Evolutionary conservation across 345 rosid genomes (phyloP).

Genomic region (Pseudoturritis turrita): DNA sequence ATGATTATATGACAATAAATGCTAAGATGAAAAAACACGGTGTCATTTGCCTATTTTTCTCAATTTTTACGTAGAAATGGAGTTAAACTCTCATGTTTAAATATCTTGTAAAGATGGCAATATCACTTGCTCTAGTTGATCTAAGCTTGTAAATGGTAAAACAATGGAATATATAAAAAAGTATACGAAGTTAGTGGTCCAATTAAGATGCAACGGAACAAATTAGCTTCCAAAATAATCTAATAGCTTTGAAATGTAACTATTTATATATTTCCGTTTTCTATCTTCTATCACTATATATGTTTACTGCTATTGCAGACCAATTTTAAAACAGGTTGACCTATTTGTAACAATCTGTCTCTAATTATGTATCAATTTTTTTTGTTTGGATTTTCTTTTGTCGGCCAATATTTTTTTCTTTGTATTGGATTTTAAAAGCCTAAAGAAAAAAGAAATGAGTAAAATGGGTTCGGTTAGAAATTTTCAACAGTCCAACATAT

Average conservation of each 20-base stretch:
- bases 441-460: background rate
- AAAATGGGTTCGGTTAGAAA: background rate
- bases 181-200: background rate
- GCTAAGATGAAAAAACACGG: background rate
- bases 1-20: background rate
- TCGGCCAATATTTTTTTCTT: background rate
- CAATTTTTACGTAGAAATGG: too few species aligned
- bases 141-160: too few species aligned
- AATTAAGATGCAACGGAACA: background rate
- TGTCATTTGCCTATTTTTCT: too few species aligned
- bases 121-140: too few species aligned
- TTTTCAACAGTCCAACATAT: conserved; percentile 10
- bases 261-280: background rate
- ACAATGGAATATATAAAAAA: background rate
- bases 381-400: background rate
- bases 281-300: background rate
- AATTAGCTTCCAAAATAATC: background rate
- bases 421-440: background rate
- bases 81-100: too few species aligned
- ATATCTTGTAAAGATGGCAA: too few species aligned
- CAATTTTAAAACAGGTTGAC: background rate
- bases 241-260: background rate
- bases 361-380: background rate
- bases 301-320: background rate
- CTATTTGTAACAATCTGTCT: background rate